These are phyloP conservation scores for Cystobasidium slooffiae DNA, from an alignment of 1,284 basidiomycete species.

Conservation along the genomic window DNA sequence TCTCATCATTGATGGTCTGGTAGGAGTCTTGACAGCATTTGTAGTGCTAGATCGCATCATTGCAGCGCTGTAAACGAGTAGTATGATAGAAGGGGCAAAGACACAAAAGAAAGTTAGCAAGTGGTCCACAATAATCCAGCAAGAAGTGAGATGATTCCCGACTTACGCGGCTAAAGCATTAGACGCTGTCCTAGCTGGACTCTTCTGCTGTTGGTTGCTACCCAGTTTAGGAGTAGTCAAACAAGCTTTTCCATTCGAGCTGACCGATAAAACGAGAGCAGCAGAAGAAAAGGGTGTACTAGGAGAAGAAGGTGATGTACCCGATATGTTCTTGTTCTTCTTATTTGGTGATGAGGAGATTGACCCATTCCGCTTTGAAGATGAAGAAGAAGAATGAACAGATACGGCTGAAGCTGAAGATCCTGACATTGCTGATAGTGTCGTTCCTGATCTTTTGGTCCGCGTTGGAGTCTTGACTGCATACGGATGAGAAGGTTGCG, in stretches of 20 bases:
- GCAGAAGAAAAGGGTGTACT: not conserved
- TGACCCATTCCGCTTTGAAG: too few species aligned
- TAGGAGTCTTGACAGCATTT: not conserved
- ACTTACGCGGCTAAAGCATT: constrained; percentile 16
- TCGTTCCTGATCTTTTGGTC: not conserved
- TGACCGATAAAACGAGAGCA: constrained; percentile 20
- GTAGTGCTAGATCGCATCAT: constrained; percentile 26
- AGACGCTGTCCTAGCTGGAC: not conserved
- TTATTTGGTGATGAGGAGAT: too few species aligned
- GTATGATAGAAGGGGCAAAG: not conserved
- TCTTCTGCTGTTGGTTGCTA: not conserved
- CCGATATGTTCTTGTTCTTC: not conserved
- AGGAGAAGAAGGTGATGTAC: constrained; percentile 8
- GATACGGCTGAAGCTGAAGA: not conserved
- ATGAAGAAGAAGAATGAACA: not conserved
- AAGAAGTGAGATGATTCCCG: not conserved
- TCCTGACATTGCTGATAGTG: not conserved
- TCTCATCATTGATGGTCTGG: constrained; percentile 17
- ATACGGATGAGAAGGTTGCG: not conserved
- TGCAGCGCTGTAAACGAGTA: not conserved
- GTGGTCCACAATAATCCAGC: not conserved
- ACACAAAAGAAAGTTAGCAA: not conserved
- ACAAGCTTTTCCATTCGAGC: constrained; percentile 27
- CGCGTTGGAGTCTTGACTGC: too few species aligned
- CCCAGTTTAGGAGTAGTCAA: not conserved